phyloP scores from a whole-genome alignment of 1,284 basidiomycete species.

The Hymenochaete sp. region DNA sequence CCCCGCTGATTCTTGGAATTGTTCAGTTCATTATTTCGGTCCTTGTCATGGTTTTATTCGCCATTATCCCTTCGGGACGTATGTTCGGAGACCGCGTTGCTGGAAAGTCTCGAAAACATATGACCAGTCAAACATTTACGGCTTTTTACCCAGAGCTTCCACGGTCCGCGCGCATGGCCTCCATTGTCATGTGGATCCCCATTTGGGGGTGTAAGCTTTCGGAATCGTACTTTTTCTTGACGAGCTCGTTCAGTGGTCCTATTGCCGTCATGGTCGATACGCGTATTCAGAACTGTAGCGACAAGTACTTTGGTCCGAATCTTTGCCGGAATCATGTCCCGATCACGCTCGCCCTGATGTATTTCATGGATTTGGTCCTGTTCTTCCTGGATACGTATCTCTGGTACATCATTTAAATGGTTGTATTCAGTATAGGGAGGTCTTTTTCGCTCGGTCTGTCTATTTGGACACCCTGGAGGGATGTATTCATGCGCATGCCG shows the following conservation, averaged over 20 bases:
- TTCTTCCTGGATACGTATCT: conserved; percentile 98
- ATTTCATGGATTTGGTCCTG: conserved; percentile 87
- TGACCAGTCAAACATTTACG: conserved; percentile 95
- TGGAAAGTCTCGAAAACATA: conserved; percentile 88
- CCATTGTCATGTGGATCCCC: conserved; percentile 80
- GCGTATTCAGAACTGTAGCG: conserved; percentile 78
- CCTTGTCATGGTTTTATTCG: conserved; percentile 70
- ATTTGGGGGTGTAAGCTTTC: conserved; percentile 89
- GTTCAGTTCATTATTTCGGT: conserved; percentile 88
- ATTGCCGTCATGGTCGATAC: conserved; percentile 89
- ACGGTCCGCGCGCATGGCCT: conserved; percentile 62
- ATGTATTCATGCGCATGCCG: conserved; percentile 89
- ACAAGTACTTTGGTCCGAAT: conserved; percentile 69
- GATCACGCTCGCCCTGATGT: conserved; percentile 92
- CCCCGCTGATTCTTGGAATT: conserved; percentile 79
- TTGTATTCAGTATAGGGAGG: conserved; percentile 84
- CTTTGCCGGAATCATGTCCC: conserved; percentile 85
- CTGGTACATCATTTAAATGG: conserved; percentile 96
- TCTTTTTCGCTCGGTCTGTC: conserved; percentile 87
- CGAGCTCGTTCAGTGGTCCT: conserved; percentile 85
- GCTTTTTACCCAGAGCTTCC: conserved; percentile 82
- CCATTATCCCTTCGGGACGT: conserved; percentile 81
- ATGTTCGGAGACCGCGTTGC: conserved; percentile 96
- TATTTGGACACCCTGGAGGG: conserved; percentile 97
- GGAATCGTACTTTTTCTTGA: conserved; percentile 95